Evolutionary conservation across 148 eudicot genomes (phyloP), one percentile per base, ranked within the genome.

Genomic region (Selenicereus undatus): DNA sequence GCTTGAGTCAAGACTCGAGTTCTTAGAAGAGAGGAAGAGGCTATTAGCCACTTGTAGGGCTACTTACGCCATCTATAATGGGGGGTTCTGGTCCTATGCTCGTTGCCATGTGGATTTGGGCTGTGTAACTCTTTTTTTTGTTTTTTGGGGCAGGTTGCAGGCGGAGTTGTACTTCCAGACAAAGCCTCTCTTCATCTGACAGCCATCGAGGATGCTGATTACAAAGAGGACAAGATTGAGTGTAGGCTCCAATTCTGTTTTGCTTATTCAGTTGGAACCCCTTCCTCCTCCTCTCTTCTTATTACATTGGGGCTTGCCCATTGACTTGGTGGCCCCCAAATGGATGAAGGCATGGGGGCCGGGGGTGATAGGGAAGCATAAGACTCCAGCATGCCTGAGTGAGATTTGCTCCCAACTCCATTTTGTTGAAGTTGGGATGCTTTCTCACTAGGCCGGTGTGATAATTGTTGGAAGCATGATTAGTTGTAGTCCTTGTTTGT

Each of bases 221-320:
- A 96, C 92, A 96, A 96, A 84, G 97, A 96, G 83, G 98, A 96
- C 86, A 96, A 96, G 86, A 94, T 96, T 88, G 97, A 96, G 83
- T 96, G 99, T 96, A 81, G 89, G 94, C 82, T 76, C 77, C 70
- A 76, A 22, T n/a, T 66, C 17, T 60, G 26, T 52, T 64, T 35
- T 72, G 54, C 29, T 6, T 18, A 14, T 73, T 72, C 35, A n/a
- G 36, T 75, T 75, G 27, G 8, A 21, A 74, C 36, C 54, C 76
- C 43, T 43, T 32, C 21, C 8, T 36, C 16, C 35, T 26, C 7
- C 5, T 32, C 35, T 27, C 2, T 29, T 27, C 2, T 27, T 66
- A 2, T 64, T 64, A 16, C 10, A 36, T 62, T 62, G 21, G 24
- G 29, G 29, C 24, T 62, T 62, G 22, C 22, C 2, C 27, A 2